A percentile compares a stretch with the other conserved stretches of the same genome.
phyloP scores from a whole-genome alignment of 768 basidiomycete genomes.

The Pleurotus platypus region DNA sequence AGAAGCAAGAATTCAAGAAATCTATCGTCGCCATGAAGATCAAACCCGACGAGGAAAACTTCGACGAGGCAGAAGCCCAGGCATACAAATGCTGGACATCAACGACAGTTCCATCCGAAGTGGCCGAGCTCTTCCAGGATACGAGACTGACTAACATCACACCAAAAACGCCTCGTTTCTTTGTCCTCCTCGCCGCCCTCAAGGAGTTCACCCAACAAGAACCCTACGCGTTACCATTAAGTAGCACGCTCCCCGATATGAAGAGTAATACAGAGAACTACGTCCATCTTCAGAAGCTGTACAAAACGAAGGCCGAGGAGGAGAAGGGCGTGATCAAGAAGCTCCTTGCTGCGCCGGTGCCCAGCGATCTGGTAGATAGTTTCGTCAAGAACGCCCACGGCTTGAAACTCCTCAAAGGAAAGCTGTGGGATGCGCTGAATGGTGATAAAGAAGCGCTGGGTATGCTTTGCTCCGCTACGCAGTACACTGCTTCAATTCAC shows the following conservation, averaged over 20 bases:
- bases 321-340: conserved; percentile 60
- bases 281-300: conserved; percentile 81
- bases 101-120: conserved; percentile 62
- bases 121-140: conserved; percentile 61
- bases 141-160: conserved; percentile 40
- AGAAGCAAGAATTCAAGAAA: conserved; percentile 79
- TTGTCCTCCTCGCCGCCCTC: conserved; percentile 73
- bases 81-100: conserved; percentile 77
- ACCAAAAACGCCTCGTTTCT: conserved; percentile 63
- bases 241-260: conserved; percentile 91
- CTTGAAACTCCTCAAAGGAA: conserved; percentile 61
- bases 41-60: conserved; percentile 93
- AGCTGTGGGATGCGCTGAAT: conserved; percentile 56
- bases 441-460: conserved; percentile 45
- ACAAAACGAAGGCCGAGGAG: conserved; percentile 70
- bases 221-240: conserved; percentile 72
- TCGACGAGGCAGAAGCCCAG: conserved; percentile 90
- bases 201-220: conserved; percentile 54
- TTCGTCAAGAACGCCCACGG: conserved; percentile 84
- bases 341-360: conserved; percentile 41
- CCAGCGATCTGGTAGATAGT: conserved; percentile 54
- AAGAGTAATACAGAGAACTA: conserved; percentile 85
- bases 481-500: too few species aligned
- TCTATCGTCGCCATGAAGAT: conserved; percentile 56
- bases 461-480: conserved; percentile 21